A percentile compares a stretch with the other conserved stretches of the same genome.
Conservation (phyloP, 108 stramenopile genomes). For the Schizochytrium sp. region DNA sequence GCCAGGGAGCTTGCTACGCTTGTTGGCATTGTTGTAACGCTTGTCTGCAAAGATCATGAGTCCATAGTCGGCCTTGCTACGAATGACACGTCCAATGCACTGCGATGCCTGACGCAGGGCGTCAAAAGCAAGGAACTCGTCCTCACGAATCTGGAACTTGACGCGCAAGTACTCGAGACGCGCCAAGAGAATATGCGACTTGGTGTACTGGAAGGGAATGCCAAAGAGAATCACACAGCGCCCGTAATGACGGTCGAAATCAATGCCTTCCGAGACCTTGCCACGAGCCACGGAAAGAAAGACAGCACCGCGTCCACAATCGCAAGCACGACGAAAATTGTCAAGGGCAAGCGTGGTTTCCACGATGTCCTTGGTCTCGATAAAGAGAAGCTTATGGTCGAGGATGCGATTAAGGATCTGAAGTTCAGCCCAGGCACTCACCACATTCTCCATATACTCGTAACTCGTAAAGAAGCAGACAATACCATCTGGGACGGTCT, state of each 20-base stretch:
- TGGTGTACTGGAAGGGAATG: slow-evolving; percentile 97
- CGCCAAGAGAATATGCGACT: slow-evolving; percentile 82
- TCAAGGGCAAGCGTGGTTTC: slow-evolving; percentile 95
- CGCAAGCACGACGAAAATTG: slow-evolving; percentile 91
- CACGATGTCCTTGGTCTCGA: slow-evolving; percentile 98
- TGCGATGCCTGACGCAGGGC: slow-evolving; percentile 79
- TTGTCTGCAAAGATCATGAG: slow-evolving; percentile 87
- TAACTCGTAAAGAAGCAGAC: slow-evolving; percentile 97
- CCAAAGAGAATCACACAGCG: slow-evolving; percentile 95
- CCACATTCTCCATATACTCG: slow-evolving; percentile 90
- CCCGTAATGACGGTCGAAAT: slow-evolving; percentile 98
- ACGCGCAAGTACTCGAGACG: slow-evolving; percentile 80
- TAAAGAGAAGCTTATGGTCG: slow-evolving; percentile 89
- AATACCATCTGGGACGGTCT: slow-evolving; percentile 84
- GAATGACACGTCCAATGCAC: slow-evolving; percentile 88
- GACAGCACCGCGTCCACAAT: slow-evolving; percentile 92
- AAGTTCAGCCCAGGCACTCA: slow-evolving; percentile 80
- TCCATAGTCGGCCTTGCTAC: slow-evolving; percentile 89
- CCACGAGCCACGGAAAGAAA: slow-evolving; percentile 97
- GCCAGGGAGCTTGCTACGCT: slow-evolving; percentile 85
- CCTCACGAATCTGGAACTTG: slow-evolving; percentile 38
- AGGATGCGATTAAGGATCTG: slow-evolving; percentile 23
- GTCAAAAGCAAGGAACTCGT: slow-evolving; percentile 92
- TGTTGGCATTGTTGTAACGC: slow-evolving; percentile 86
- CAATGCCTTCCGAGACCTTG: slow-evolving; percentile 98